phyloP scores from a whole-genome alignment of 805 yeast species.

The Starmerella floris region DNA sequence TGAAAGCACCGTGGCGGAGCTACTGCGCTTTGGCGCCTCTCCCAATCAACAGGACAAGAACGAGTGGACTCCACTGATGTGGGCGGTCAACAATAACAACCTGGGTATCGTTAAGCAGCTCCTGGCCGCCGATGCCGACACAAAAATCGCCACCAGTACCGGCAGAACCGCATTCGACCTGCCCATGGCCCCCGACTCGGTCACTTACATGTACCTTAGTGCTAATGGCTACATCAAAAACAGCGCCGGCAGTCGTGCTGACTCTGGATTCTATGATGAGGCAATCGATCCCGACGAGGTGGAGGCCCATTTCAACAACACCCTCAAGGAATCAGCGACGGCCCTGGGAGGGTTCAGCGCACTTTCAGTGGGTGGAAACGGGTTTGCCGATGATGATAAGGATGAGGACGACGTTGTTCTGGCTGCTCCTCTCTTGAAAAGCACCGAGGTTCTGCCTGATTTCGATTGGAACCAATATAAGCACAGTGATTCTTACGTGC shows the following conservation, averaged over 20 bases:
- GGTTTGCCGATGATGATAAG: slow-evolving; percentile 1
- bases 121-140: slow-evolving; percentile 37
- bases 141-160: slow-evolving; percentile 32
- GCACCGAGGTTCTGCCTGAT: slow-evolving; percentile 11
- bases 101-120: slow-evolving; percentile 72
- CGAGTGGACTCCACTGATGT: slow-evolving; percentile 60
- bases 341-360: slow-evolving; percentile 19
- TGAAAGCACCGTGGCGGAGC: slow-evolving; percentile 26
- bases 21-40: slow-evolving; percentile 29
- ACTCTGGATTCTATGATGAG: slow-evolving; percentile 15
- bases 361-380: not conserved
- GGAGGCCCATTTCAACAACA: slow-evolving; percentile 16
- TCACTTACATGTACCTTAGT: slow-evolving; percentile 10
- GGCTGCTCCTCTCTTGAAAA: slow-evolving; percentile 3
- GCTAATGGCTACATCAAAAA: slow-evolving; percentile 7
- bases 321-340: slow-evolving; percentile 18
- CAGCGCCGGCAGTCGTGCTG: slow-evolving; percentile 1
- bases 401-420: not conserved
- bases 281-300: slow-evolving; percentile 19
- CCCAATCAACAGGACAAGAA: slow-evolving; percentile 29
- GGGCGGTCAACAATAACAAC: slow-evolving; percentile 89
- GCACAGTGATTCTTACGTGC: slow-evolving; percentile 32
- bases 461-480: slow-evolving; percentile 32
- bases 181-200: slow-evolving; percentile 10
- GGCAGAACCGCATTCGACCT: slow-evolving; percentile 15